Evolutionary conservation across 2,329 filamentous ascomycete genomes (phyloP), one percentile per base, ranked within the genome.

Genomic region (Pseudodiploospora longispora): DNA sequence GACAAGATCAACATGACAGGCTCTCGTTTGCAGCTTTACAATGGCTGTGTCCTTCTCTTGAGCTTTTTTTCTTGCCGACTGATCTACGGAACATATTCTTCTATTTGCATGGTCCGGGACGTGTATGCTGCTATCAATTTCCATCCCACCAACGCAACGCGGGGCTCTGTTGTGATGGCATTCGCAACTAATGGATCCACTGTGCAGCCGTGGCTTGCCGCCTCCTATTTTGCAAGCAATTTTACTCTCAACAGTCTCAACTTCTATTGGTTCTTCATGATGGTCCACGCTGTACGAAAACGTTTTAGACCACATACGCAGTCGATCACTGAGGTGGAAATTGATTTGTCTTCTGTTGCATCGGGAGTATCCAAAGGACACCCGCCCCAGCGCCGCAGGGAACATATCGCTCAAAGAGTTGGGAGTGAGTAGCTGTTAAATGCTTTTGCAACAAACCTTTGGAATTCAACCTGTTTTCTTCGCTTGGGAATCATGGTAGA

Each of bases 251-350:
- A 89, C 58, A 72, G 75, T 9, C 68, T 94, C 42, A 94, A 94
- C 65, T 81, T 86, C 57, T 86, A 83, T 65, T 94, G 87, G 87
- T 93, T 91, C 60, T 72, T 80, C 57, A 88, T 87, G 75, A 94
- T 94, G 87, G 81, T 94, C 50, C 73, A 79, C 47, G 85, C 87
- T 6, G 79, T 93, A 9, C 74, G 81, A 47, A 89, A 86, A 69
- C 75, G 87, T 28, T 93, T 93, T 58, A 74, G 79, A 48, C 64
- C 83, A 8, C 48, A 49, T 28, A 59, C 65, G 33, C 57, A 60
- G 32, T 56, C 52, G 43, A 48, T 50, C 41, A 62, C 58, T 6
- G 54, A 59, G 42, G 52, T 48, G 9, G 54, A 63, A 27, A 44
- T 60, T n/a, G 55, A 63, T 34, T 30, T 60, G 19, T 53, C 56